phyloP scores from a whole-genome alignment of 2,329 filamentous ascomycete species.

The Penicillium janthinellum region DNA sequence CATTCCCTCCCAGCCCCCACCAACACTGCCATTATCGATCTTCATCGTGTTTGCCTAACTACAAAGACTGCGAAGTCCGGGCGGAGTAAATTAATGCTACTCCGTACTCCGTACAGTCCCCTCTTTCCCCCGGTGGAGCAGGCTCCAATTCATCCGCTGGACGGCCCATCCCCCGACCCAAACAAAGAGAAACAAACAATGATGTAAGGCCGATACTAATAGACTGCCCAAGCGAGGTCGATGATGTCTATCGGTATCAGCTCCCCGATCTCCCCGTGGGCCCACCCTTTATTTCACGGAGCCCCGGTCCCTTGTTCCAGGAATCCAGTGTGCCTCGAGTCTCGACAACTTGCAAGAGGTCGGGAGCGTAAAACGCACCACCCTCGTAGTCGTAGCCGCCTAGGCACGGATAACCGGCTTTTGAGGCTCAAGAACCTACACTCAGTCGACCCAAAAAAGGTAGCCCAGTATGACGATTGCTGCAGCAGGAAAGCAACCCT shows the following conservation, averaged over 20 bases:
- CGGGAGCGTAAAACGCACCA: not conserved
- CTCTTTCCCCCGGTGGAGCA: not conserved
- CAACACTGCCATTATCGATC: not conserved
- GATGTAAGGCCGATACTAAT: not conserved
- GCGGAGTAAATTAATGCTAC: not conserved
- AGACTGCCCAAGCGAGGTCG: not conserved
- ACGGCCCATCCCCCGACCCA: not conserved
- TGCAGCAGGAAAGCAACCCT: not conserved
- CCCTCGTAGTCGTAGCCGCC: not conserved
- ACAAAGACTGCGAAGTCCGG: not conserved
- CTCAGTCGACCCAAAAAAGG: constrained; percentile 7
- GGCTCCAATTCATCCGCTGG: not conserved
- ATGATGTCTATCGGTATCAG: not conserved
- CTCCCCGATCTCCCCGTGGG: constrained; percentile 3
- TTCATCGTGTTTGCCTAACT: not conserved
- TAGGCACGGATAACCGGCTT: constrained; percentile 15
- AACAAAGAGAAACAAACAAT: not conserved
- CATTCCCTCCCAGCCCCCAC: not conserved
- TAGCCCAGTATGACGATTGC: constrained; percentile 7
- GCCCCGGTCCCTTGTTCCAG: not conserved
- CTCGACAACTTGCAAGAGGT: not conserved
- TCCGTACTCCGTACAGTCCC: not conserved
- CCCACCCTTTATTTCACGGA: constrained; percentile 1
- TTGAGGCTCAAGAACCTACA: constrained; percentile 20
- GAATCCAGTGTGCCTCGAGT: not conserved